A percentile compares a stretch with the other conserved stretches of the same genome.
Evolutionary conservation across 352 stramenopile species (phyloP).

Genomic region (Saprolegnia parasitica): DNA sequence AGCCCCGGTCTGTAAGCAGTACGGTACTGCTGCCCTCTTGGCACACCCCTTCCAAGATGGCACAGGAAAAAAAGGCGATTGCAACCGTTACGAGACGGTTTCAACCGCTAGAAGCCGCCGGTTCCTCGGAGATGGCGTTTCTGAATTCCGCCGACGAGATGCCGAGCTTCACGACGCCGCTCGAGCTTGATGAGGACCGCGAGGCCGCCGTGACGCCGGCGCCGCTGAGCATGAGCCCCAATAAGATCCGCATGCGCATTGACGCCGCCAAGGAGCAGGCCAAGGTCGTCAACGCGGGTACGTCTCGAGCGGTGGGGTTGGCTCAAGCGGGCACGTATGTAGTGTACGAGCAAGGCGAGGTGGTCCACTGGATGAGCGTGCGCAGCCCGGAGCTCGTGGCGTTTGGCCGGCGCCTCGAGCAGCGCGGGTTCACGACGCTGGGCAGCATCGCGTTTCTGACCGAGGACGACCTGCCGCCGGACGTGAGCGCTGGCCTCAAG

Average conservation of each 20-base stretch:
- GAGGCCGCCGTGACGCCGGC: neutral
- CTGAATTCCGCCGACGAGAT: no score
- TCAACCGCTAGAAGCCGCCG: neutral
- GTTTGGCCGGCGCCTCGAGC: slow-evolving; percentile 56
- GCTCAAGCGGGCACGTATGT: neutral
- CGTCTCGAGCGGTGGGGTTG: neutral
- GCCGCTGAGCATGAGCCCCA: slow-evolving; percentile 24
- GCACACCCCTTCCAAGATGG: no score
- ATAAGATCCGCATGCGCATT: slow-evolving; percentile 54
- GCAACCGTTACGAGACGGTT: neutral
- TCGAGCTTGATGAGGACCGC: slow-evolving; percentile 27
- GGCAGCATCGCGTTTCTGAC: slow-evolving; percentile 80
- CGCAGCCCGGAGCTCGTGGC: slow-evolving; percentile 57
- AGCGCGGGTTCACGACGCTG: slow-evolving; percentile 59
- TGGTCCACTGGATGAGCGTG: slow-evolving; percentile 82
- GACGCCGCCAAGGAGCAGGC: slow-evolving; percentile 74
- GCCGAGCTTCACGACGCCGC: neutral
- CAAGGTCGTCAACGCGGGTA: slow-evolving; percentile 63
- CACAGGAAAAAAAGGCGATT: neutral
- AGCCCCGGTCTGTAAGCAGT: no score
- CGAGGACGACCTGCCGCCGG: slow-evolving; percentile 53
- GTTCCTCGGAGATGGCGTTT: no score
- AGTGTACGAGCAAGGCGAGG: slow-evolving; percentile 75
- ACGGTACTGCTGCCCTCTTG: no score
- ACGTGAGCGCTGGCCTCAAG: slow-evolving; percentile 30